A percentile compares a stretch with the other conserved stretches of the same genome.
Conservation (phyloP, 352 stramenopile species). For the Pythium oligandrum region DNA sequence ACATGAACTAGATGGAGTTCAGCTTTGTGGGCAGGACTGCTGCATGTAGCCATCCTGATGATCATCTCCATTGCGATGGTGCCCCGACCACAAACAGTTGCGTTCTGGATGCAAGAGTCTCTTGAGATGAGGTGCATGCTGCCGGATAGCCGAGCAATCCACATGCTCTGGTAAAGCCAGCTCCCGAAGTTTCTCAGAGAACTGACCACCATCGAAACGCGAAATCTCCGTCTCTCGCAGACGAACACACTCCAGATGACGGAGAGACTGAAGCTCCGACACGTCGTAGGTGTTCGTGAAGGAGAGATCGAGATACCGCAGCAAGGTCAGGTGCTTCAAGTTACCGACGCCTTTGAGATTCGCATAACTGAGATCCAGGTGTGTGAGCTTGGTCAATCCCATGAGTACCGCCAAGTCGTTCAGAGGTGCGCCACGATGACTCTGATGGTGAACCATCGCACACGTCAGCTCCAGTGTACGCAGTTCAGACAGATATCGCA, state of each 20-base stretch:
- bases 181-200: background rate
- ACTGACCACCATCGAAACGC: background rate
- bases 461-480: background rate
- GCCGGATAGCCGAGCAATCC: background rate
- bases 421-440: background rate
- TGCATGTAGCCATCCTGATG: too few relatives aligned
- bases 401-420: background rate
- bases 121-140: background rate
- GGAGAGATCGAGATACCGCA: constrained; percentile 3
- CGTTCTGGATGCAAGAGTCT: constrained; percentile 3
- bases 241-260: background rate
- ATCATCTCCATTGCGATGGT: background rate
- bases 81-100: constrained; percentile 4
- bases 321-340: background rate
- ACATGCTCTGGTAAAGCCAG: constrained; percentile 4
- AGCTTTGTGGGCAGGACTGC: too few relatives aligned
- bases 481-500: background rate
- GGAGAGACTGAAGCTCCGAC: background rate
- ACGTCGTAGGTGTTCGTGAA: constrained; percentile 2
- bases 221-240: constrained; percentile 5
- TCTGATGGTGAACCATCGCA: background rate
- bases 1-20: too few relatives aligned
- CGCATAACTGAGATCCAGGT: constrained; percentile 6
- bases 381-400: background rate
- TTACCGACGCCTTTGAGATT: background rate